Conservation (phyloP, 768 basidiomycete species). For the Phlebiopsis gigantea region DNA sequence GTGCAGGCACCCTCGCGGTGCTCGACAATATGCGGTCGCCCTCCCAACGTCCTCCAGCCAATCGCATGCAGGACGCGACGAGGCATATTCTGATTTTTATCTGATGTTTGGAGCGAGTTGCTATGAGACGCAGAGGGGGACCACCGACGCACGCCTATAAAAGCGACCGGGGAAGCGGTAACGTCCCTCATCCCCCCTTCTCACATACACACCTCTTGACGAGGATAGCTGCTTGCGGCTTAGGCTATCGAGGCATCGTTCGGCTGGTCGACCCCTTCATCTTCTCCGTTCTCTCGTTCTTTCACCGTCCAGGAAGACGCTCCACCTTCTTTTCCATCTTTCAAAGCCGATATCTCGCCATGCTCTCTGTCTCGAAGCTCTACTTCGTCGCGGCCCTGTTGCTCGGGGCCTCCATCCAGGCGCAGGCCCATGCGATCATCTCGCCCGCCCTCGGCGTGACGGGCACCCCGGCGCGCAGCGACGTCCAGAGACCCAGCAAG, state of each 20-base stretch:
- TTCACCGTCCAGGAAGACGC: slow-evolving; percentile 9
- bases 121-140: neutral
- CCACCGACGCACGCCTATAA: neutral
- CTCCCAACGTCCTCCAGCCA: neutral
- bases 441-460: slow-evolving; percentile 35
- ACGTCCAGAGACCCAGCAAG: slow-evolving; percentile 27
- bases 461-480: slow-evolving; percentile 19
- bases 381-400: slow-evolving; percentile 27
- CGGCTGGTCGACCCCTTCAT: slow-evolving; percentile 7
- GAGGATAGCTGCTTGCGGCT: slow-evolving; percentile 10
- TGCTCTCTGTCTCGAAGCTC: slow-evolving; percentile 26
- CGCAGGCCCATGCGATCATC: slow-evolving; percentile 37
- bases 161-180: neutral
- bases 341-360: slow-evolving; percentile 7
- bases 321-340: neutral
- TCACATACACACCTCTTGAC: slow-evolving; percentile 12
- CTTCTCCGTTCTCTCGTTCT: neutral
- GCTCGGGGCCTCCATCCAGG: slow-evolving; percentile 32
- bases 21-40: neutral
- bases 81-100: neutral
- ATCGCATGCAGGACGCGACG: neutral
- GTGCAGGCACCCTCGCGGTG: neutral
- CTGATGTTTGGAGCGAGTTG: neutral
- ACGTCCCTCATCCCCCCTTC: slow-evolving; percentile 6
- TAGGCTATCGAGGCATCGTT: slow-evolving; percentile 4